Percentiles rank a stretch among this genome's conserved stretches.
phyloP scores from a whole-genome alignment of 345 rosid genomes.

The Cardamine resedifolia region DNA sequence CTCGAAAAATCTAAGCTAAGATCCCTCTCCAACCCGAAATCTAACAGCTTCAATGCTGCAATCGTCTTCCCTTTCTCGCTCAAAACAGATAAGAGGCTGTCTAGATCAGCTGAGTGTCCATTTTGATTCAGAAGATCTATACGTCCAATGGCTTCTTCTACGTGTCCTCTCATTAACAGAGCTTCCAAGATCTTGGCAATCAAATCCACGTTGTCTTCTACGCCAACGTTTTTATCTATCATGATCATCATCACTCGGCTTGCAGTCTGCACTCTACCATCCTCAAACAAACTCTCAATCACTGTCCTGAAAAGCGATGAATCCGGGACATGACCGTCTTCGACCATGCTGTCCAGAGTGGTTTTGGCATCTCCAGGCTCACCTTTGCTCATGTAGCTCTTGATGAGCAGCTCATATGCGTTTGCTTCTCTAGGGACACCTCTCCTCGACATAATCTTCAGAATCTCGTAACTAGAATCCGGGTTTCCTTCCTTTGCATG shows the following conservation, averaged over 20 bases:
- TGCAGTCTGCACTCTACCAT: constrained; percentile 87
- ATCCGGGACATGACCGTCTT: constrained; percentile 73
- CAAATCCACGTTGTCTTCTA: constrained; percentile 76
- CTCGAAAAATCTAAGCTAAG: constrained; percentile 54
- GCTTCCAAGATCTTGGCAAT: constrained; percentile 77
- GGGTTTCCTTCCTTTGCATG: constrained; percentile 88
- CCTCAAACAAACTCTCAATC: constrained; percentile 82
- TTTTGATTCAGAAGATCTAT: constrained; percentile 65
- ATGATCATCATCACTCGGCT: constrained; percentile 87
- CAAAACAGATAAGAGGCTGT: constrained; percentile 57
- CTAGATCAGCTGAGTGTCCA: constrained; percentile 54
- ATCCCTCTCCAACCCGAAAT: constrained; percentile 73
- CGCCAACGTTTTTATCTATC: constrained; percentile 82
- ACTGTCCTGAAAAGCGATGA: constrained; percentile 71
- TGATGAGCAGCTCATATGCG: constrained; percentile 67
- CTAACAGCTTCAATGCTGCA: constrained; percentile 76
- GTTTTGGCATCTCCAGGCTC: constrained; percentile 91
- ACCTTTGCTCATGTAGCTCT: constrained; percentile 89
- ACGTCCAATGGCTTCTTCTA: constrained; percentile 87
- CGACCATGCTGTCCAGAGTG: constrained; percentile 82
- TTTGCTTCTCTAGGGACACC: constrained; percentile 68
- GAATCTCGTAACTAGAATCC: constrained; percentile 71
- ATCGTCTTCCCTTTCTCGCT: constrained; percentile 85
- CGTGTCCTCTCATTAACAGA: constrained; percentile 82
- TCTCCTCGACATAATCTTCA: constrained; percentile 82